Conservation (phyloP, 2,329 filamentous ascomycete species). For the Fusarium staphyleae region DNA sequence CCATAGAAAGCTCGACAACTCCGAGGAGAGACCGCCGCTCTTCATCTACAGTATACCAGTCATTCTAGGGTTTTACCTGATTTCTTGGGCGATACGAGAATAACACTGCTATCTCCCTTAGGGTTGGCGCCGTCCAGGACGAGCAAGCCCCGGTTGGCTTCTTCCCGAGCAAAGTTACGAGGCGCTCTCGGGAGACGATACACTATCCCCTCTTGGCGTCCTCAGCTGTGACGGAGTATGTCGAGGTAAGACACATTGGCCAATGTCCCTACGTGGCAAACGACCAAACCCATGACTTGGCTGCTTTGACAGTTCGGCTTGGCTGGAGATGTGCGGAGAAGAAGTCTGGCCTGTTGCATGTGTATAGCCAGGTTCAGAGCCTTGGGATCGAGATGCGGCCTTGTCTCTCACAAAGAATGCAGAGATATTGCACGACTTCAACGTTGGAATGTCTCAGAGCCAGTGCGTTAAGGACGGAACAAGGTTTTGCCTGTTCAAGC, state of each 20-base stretch:
- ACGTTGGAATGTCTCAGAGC: conserved; percentile 29
- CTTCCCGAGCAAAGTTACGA: conserved; percentile 2
- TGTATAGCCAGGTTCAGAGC: conserved; percentile 8
- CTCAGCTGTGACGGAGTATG: conserved; percentile 23
- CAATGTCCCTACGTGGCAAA: conserved; percentile 19
- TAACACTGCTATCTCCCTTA: too few species aligned
- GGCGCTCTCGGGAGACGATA: conserved; percentile 9
- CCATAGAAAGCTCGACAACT: neutral
- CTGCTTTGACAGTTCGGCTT: neutral
- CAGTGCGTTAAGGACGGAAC: conserved; percentile 2
- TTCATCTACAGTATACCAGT: neutral
- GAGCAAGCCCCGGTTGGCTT: conserved; percentile 1
- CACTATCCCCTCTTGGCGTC: conserved; percentile 11
- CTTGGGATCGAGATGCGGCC: conserved; percentile 10
- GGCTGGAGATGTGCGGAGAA: conserved; percentile 10
- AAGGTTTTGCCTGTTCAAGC: conserved; percentile 22
- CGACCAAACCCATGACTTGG: conserved; percentile 15
- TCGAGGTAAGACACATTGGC: conserved; percentile 13
- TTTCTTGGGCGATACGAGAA: neutral
- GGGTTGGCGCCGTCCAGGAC: neutral
- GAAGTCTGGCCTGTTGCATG: neutral
- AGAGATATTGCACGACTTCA: conserved; percentile 13
- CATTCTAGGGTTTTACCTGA: neutral
- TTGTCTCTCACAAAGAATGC: conserved; percentile 21
- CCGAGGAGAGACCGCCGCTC: conserved; percentile 3